Base-by-base conservation (phyloP, 2,329 filamentous ascomycete genomes). In the Aspergillus phoenicis region DNA sequence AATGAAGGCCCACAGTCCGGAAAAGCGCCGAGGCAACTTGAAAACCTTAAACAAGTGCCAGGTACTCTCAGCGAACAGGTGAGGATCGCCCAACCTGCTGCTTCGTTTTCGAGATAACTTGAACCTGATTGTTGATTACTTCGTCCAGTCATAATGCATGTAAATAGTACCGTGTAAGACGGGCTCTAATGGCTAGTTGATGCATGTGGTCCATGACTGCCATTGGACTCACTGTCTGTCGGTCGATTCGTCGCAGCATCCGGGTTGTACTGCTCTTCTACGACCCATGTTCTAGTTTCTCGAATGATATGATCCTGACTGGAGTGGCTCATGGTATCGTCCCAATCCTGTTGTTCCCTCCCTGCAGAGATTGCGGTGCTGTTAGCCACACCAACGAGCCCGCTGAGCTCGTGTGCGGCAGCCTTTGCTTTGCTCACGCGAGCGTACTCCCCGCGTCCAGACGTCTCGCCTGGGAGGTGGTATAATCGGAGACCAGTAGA, bases 281-380 rank as follows among this genome's bases (percentile, higher is more conserved):
- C 52, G 22, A 30, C 36, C 52, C 52, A 55, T 2, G 36, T 45
- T n/a, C 13, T 45, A 3, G 52, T 55, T 8, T 55, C 36, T 8
- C 52, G 52, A 41, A 55, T 55, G 36, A 55, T 55, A 5, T 30
- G 52, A 17, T 36, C 41, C 38, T 55, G 52, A 8, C 52, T 55
- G 52, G n/a, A 43, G 38, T 55, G 52, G 36, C 52, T 55, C n/a
- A 43, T 13, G 5, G 13, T 11, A 7, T 55, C 52, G 8, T 55
- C 38, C 52, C 52, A 55, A 6, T 55, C 52, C 10, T 10, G 24
- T 15, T 45, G 36, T 20, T 8, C 38, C 15, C 28, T 24, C 4
- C 10, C 24, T 1, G 52, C 36, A 3, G 43, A 17, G 4, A 55
- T 15, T 1, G 52, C 43, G 2, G 52, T 41, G 4, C 26, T 30